Evolutionary conservation across 148 eudicot genomes (phyloP).

Genomic region (Fagopyrum homotropicum): DNA sequence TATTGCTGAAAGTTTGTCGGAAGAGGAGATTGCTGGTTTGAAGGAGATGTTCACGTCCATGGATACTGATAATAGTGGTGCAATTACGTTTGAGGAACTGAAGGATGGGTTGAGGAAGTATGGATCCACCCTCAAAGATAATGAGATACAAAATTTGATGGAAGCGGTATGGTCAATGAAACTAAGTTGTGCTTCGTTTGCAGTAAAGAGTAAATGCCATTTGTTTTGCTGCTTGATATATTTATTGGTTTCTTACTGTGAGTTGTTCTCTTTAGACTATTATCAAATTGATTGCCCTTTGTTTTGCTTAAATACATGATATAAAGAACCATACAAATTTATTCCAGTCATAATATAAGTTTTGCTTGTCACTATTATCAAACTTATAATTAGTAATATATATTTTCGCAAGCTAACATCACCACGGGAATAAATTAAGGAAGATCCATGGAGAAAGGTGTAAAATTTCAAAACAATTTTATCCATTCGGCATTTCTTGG

Average conservation of each 20-base stretch:
- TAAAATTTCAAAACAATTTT: background rate
- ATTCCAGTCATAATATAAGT: background rate
- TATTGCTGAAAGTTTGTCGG: conserved; percentile 93
- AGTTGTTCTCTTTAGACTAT: background rate
- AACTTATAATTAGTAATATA: background rate
- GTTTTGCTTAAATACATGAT: background rate
- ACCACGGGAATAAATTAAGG: background rate
- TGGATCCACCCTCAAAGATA: conserved; percentile 91
- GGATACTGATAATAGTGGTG: conserved; percentile 96
- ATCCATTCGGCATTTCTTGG: background rate
- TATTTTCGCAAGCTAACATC: background rate
- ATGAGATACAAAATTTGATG: conserved; percentile 88
- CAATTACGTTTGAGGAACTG: conserved; percentile 93
- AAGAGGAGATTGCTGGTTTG: conserved; percentile 93
- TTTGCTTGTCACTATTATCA: background rate
- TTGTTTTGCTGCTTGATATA: background rate
- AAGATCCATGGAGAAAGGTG: background rate
- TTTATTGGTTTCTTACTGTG: background rate
- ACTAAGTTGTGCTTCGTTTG: background rate
- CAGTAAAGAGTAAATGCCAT: background rate
- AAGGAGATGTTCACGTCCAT: conserved; percentile 88
- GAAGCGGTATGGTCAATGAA: conserved; percentile 59
- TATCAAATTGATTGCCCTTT: background rate
- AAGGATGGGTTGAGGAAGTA: conserved; percentile 90
- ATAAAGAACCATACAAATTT: background rate